A percentile compares a stretch with the other conserved stretches of the same genome.
phyloP scores from a whole-genome alignment of 2,329 filamentous ascomycete genomes.

The Pseudogymnoascus sp. region DNA sequence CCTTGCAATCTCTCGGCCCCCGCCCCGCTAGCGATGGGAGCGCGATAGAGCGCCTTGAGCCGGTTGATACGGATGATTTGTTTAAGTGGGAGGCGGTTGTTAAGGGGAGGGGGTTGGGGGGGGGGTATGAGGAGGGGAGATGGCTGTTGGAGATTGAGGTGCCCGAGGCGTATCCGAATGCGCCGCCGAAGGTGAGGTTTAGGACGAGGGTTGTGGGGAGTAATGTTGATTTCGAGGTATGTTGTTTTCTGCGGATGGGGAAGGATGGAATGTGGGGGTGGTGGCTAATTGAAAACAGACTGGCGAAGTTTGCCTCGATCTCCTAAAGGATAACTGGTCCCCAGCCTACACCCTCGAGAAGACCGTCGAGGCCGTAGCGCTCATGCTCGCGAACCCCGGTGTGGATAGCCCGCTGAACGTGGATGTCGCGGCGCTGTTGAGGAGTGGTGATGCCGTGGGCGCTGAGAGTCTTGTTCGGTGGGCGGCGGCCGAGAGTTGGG shows the following conservation, averaged over 20 bases:
- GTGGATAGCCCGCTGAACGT: conserved; percentile 71
- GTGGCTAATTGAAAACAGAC: conserved; percentile 37
- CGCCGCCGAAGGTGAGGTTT: conserved; percentile 72
- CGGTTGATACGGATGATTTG: conserved; percentile 46
- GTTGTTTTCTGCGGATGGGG: background rate
- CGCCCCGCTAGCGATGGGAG: background rate
- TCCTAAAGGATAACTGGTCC: conserved; percentile 73
- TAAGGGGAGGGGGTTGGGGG: conserved; percentile 35
- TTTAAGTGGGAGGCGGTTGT: conserved; percentile 53
- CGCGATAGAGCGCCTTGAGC: conserved; percentile 52
- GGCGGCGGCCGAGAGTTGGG: conserved; percentile 47
- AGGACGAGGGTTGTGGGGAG: conserved; percentile 78
- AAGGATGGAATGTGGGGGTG: background rate
- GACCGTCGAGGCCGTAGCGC: conserved; percentile 63
- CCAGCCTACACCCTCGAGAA: conserved; percentile 75
- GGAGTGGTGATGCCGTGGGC: conserved; percentile 59
- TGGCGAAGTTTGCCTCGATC: conserved; percentile 90
- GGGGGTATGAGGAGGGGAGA: conserved; percentile 47
- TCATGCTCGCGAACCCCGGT: conserved; percentile 61
- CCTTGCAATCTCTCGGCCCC: conserved; percentile 30
- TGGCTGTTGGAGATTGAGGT: conserved; percentile 77
- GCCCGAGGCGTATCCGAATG: conserved; percentile 69
- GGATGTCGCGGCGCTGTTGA: conserved; percentile 63
- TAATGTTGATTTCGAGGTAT: conserved; percentile 56
- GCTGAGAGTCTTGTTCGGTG: conserved; percentile 64